phyloP scores from a whole-genome alignment of 371 early-diverging fungal species.

The Entomophthora muscae region DNA sequence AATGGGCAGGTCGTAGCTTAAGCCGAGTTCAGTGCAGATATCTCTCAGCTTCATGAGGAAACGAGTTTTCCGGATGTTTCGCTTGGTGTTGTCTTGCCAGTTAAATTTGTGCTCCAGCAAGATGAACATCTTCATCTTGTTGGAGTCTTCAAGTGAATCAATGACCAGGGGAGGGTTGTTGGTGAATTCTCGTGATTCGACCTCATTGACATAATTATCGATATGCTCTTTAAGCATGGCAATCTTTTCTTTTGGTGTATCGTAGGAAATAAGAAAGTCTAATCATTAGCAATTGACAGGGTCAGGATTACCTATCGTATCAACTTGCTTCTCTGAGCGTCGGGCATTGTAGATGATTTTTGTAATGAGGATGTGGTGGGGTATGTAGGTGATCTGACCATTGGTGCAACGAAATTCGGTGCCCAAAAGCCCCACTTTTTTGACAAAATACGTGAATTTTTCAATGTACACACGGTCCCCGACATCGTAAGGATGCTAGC shows the following conservation, averaged over 20 bases:
- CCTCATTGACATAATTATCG: slow-evolving; percentile 32
- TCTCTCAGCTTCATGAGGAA: slow-evolving; percentile 8
- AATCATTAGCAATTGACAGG: background rate
- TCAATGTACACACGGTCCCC: slow-evolving; percentile 22
- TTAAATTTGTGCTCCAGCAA: slow-evolving; percentile 52
- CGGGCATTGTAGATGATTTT: slow-evolving; percentile 60
- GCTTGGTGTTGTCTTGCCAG: slow-evolving; percentile 51
- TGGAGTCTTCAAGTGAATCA: slow-evolving; percentile 29
- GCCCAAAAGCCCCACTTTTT: slow-evolving; percentile 20
- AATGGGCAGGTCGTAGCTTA: slow-evolving; percentile 1
- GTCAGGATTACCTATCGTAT: slow-evolving; percentile 19
- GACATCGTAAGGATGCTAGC: slow-evolving; percentile 23
- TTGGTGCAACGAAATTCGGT: slow-evolving; percentile 31
- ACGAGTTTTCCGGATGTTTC: slow-evolving; percentile 23
- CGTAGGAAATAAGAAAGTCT: slow-evolving; percentile 35
- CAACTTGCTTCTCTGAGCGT: slow-evolving; percentile 44
- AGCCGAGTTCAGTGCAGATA: slow-evolving; percentile 1
- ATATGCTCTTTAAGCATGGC: slow-evolving; percentile 27
- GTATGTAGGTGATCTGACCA: slow-evolving; percentile 52
- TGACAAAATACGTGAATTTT: slow-evolving; percentile 17
- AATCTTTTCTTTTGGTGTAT: slow-evolving; percentile 38
- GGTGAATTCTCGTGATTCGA: slow-evolving; percentile 36
- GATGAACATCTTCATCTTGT: slow-evolving; percentile 31
- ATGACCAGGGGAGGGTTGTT: slow-evolving; percentile 39
- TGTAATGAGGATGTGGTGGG: slow-evolving; percentile 44